Evolutionary conservation across 306 rosid species (phyloP), one percentile per base, ranked within the genome.

Genomic region (peach (Prunus persica)): DNA sequence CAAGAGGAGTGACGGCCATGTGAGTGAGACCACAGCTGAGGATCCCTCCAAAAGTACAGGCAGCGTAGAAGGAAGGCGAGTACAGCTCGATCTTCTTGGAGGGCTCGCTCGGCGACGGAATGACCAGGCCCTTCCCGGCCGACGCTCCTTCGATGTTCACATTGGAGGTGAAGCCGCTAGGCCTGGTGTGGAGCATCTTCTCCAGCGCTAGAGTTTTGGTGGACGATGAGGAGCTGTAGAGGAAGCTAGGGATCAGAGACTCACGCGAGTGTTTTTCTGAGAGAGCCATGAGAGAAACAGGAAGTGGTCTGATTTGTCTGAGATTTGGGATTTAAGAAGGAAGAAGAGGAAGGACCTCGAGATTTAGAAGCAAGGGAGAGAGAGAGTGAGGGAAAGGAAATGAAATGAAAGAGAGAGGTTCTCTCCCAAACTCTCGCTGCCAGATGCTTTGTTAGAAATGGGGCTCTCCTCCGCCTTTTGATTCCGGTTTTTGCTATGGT

Each of bases 1-100:
- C 99, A 77, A 92, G 99, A 81, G 99, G 99, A 82, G 99, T 92
- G 82, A 91, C 97, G 45, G 94, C 49, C 96, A 32, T 96, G 89
- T 92, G 99, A 82, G 98, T 91, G 84, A 89, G 98, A 16, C 99
- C 98, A 27, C 98, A 96, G 82, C 97, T 79, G 28, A 96, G 88
- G 68, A 85, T 92, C 22, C 99, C 99, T 12, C 99, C 99, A 19
- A 75, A 84, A 3, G 99, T 91, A 49, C 97, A 92, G 56, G 98
- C 97, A 52, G 89, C 97, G 77, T 89, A 96, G 96, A 89, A 96
- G 22, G 95, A 81, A 5, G 93, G 96, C 0, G 99, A 96, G 78
- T 91, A 92, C 90, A 95, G 18, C 90, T 95, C 93, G 88, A 95
- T 81, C 92, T 77, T 83, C 81, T 73, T 84, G 34, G 82, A 66